phyloP scores from a whole-genome alignment of 305 asterid genomes.

The Rubia tinctorum region DNA sequence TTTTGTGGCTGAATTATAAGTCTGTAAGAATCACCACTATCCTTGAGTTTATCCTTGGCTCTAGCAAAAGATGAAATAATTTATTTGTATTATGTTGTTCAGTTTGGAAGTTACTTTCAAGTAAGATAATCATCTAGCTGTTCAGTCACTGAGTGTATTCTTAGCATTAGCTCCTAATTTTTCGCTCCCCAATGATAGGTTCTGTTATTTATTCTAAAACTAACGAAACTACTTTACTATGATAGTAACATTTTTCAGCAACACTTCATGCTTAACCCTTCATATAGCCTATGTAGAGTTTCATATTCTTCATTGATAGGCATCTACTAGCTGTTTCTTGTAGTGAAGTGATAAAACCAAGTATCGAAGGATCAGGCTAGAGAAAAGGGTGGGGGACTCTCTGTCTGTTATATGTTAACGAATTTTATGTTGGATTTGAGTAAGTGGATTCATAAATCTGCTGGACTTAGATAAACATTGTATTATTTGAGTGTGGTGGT shows the following conservation, averaged over 20 bases:
- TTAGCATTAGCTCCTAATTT: background rate
- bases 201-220: background rate
- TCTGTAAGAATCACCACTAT: background rate
- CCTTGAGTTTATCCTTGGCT: background rate
- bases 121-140: background rate
- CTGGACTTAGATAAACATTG: background rate
- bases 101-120: background rate
- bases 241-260: background rate
- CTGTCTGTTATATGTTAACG: background rate
- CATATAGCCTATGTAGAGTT: background rate
- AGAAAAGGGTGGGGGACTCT: background rate
- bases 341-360: background rate
- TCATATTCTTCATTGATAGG: background rate
- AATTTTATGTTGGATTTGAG: background rate
- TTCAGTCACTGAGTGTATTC: background rate
- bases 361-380: background rate
- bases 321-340: background rate
- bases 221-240: background rate
- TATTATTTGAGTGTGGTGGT: background rate
- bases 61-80: background rate
- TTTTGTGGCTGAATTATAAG: background rate
- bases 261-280: background rate
- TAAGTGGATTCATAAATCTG: background rate
- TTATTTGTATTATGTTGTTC: background rate
- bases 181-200: background rate